A percentile compares a stretch with the other conserved stretches of the same genome.
Evolutionary conservation across 805 yeast species (phyloP).

Genomic region (Candida germanica): DNA sequence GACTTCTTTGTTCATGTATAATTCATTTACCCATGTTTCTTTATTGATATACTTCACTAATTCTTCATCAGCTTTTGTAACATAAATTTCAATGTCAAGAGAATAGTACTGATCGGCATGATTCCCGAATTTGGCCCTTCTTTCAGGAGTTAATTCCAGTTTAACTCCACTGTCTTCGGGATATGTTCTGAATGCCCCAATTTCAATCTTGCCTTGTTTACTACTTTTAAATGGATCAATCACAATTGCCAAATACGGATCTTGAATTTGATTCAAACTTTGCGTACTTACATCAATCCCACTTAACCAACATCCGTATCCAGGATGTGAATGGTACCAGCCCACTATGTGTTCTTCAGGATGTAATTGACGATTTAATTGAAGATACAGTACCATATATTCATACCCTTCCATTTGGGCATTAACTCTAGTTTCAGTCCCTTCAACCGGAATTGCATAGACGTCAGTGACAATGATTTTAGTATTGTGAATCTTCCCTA

Average conservation of each 20-base stretch:
- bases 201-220: conserved; percentile 64
- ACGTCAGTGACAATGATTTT: conserved; percentile 72
- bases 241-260: conserved; percentile 86
- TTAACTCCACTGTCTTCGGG: conserved; percentile 28
- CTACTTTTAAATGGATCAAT: conserved; percentile 76
- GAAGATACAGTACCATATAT: conserved; percentile 83
- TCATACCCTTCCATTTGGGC: conserved; percentile 94
- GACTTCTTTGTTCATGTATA: conserved; percentile 7
- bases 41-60: conserved; percentile 12
- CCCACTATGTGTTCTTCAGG: conserved; percentile 74
- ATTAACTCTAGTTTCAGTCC: conserved; percentile 93
- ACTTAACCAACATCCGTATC: conserved; percentile 94
- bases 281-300: conserved; percentile 94
- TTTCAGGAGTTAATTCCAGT: conserved; percentile 32
- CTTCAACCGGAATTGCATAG: conserved; percentile 88
- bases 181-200: conserved; percentile 85
- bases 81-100: conserved; percentile 58
- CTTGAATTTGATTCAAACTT: conserved; percentile 82
- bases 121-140: conserved; percentile 62
- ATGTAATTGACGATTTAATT: conserved; percentile 39
- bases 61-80: conserved; percentile 29
- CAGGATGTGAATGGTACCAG: conserved; percentile 98
- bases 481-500: conserved; percentile 63
- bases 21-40: conserved; percentile 15
- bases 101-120: conserved; percentile 70